Evolutionary conservation across 2,329 filamentous ascomycete species (phyloP).

Genomic region (Colletotrichum incanum): DNA sequence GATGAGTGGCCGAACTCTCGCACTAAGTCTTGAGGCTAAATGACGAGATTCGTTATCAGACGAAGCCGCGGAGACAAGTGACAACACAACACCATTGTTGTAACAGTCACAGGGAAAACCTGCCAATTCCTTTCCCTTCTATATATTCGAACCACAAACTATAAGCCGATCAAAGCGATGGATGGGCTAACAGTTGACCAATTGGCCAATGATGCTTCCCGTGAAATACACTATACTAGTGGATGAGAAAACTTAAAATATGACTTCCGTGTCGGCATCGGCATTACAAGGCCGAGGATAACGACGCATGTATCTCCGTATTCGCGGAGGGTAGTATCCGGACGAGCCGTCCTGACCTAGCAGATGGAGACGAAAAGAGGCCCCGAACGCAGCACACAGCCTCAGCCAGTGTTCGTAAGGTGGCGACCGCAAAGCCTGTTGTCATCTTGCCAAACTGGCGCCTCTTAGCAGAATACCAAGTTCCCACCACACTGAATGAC

Average conservation of each 20-base stretch:
- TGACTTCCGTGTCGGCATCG: background rate
- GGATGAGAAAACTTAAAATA: background rate
- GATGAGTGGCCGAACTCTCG: background rate
- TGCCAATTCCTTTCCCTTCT: too few relatives aligned
- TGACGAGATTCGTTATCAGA: background rate
- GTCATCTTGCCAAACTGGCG: slow-evolving; percentile 6
- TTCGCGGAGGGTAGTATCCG: slow-evolving; percentile 4
- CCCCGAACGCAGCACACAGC: background rate
- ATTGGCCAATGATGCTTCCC: background rate
- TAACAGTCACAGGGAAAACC: background rate
- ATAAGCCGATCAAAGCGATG: background rate
- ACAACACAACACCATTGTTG: background rate
- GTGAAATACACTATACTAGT: background rate
- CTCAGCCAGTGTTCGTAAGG: slow-evolving; percentile 11
- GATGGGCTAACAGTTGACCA: background rate
- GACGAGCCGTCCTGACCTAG: background rate
- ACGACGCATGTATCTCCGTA: background rate
- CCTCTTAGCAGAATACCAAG: background rate
- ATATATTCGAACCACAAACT: background rate
- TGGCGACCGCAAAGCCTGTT: slow-evolving; percentile 1
- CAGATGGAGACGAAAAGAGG: slow-evolving; percentile 11
- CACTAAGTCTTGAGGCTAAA: background rate
- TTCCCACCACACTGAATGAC: background rate
- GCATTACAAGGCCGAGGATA: slow-evolving; percentile 6
- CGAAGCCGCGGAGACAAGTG: background rate